phyloP scores from a whole-genome alignment of 2,329 filamentous ascomycete species.

The Diaporthe caulivora region DNA sequence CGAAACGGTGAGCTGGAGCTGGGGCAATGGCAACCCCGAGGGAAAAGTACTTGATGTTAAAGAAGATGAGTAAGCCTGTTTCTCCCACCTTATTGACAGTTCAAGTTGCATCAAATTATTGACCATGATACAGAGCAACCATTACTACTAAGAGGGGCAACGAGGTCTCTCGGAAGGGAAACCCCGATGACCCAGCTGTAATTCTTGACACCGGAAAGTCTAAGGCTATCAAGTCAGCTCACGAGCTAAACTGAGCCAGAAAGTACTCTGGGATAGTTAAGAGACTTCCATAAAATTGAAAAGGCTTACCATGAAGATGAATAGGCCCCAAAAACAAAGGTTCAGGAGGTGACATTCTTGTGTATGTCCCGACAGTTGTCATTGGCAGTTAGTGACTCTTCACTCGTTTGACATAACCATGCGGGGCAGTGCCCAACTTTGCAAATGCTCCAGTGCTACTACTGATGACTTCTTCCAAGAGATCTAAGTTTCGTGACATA shows the following conservation, averaged over 20 bases:
- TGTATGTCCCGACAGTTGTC: background rate
- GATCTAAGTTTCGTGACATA: background rate
- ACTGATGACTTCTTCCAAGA: background rate
- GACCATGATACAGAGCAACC: conserved; percentile 46
- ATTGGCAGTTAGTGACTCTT: background rate
- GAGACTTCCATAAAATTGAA: background rate
- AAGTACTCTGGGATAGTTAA: rapidly evolving
- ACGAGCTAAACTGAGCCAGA: conserved; percentile 52
- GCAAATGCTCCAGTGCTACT: background rate
- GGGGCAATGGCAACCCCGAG: conserved; percentile 57
- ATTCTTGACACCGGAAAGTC: conserved; percentile 57
- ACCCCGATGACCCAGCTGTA: conserved; percentile 57
- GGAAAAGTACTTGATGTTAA: conserved; percentile 60
- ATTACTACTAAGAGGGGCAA: conserved; percentile 58
- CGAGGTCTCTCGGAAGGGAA: conserved; percentile 54
- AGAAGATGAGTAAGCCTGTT: conserved; percentile 51
- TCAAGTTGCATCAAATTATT: background rate
- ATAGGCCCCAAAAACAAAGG: too few species aligned
- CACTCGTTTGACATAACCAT: background rate
- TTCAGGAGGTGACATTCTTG: background rate
- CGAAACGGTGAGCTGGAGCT: conserved; percentile 61
- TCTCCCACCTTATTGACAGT: background rate
- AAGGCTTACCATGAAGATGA: background rate
- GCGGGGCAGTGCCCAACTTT: background rate
- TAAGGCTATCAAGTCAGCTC: conserved; percentile 55